phyloP scores from a whole-genome alignment of 306 rosid genomes.

The Cucumis cinereus region DNA sequence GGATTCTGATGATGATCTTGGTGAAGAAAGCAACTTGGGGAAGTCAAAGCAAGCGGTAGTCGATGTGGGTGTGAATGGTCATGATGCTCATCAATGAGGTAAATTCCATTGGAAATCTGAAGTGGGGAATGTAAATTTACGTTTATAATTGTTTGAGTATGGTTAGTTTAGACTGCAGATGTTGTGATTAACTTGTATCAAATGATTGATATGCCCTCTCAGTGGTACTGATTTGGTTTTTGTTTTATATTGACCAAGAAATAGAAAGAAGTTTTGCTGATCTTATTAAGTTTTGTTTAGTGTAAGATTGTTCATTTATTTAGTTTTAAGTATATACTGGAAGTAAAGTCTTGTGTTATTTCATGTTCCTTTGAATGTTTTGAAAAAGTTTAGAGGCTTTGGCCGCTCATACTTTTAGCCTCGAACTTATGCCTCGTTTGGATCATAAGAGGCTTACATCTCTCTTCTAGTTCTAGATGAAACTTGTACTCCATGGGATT shows the following conservation, averaged over 20 bases:
- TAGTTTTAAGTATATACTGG: not conserved
- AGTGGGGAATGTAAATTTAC: not conserved
- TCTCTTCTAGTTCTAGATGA: not conserved
- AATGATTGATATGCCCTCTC: constrained; percentile 11
- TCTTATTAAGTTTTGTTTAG: not conserved
- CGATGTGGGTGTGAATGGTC: constrained; percentile 42
- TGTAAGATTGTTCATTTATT: not conserved
- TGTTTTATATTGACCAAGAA: not conserved
- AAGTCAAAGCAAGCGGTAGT: constrained; percentile 20
- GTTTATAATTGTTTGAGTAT: not conserved
- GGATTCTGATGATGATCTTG: constrained; percentile 46
- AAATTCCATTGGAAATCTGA: not conserved
- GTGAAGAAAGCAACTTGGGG: constrained; percentile 20
- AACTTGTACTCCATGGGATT: not conserved
- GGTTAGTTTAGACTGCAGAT: not conserved
- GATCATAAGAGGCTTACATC: not conserved
- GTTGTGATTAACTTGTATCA: constrained; percentile 10
- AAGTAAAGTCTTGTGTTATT: not conserved
- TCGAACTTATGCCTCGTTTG: not conserved
- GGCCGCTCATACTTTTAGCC: not conserved
- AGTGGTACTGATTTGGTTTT: constrained; percentile 5
- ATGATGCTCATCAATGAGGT: constrained; percentile 27
- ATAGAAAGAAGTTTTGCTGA: not conserved
- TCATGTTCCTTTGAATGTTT: not conserved
- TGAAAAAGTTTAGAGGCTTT: not conserved